Percentiles rank a stretch among this genome's conserved stretches.
phyloP scores from a whole-genome alignment of 176 grass and related monocot genomes.

The Miscanthus lutarioriparius region DNA sequence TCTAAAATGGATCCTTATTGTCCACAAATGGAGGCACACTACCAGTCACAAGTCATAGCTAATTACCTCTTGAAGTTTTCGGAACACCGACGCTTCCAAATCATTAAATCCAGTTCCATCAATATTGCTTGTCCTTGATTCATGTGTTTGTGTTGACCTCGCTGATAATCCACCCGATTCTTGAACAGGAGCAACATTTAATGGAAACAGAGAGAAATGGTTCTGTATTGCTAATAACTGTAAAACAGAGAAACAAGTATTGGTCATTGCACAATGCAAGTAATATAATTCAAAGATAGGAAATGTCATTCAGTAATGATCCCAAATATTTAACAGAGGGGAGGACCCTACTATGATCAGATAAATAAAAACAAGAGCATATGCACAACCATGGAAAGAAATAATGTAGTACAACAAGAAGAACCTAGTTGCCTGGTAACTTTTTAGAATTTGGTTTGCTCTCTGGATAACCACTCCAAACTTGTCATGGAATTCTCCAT shows the following conservation, averaged over 20 bases:
- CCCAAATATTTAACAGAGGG: not conserved
- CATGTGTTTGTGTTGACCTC: constrained; percentile 45
- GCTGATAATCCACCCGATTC: constrained; percentile 35
- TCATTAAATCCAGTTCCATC: constrained; percentile 86
- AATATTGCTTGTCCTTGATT: constrained; percentile 49
- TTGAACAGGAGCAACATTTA: constrained; percentile 73
- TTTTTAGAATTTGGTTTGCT: not conserved
- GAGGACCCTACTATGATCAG: not conserved
- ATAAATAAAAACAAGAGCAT: not conserved
- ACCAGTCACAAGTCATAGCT: not conserved
- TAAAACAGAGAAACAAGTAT: not conserved
- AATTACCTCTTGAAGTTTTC: constrained; percentile 90
- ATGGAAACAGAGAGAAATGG: constrained; percentile 57
- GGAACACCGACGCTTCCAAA: constrained; percentile 74
- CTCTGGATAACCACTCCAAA: not conserved
- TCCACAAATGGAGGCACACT: not conserved
- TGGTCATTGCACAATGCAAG: not conserved
- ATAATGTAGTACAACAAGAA: not conserved
- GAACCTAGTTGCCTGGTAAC: not conserved
- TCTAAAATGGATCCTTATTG: not conserved
- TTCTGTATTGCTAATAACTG: constrained; percentile 56
- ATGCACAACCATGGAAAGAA: not conserved
- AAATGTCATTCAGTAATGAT: not conserved
- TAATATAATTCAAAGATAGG: not conserved
- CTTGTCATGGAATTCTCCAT: not conserved